These are phyloP conservation scores for Aureobasidium melanogenum DNA, from an alignment of 2,329 filamentous ascomycete species.

Conservation along the genomic window DNA sequence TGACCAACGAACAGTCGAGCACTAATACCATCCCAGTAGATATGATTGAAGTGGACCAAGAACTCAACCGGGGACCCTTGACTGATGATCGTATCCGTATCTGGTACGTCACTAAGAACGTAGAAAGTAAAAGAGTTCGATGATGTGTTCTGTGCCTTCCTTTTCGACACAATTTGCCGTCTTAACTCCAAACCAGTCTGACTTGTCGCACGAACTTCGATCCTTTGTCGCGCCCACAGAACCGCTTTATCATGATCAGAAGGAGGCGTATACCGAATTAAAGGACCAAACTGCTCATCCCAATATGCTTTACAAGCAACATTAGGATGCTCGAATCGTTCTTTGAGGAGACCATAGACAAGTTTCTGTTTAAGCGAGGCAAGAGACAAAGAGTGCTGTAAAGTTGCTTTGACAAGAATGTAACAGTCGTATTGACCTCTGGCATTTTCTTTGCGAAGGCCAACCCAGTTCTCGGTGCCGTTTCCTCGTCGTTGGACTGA, in stretches of 20 bases:
- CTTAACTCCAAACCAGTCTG: background rate
- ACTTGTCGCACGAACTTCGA: background rate
- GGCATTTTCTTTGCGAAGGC: background rate
- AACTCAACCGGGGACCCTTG: background rate
- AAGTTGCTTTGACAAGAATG: background rate
- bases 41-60: background rate
- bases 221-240: background rate
- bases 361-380: background rate
- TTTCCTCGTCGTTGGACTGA: background rate
- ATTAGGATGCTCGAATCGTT: background rate
- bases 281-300: background rate
- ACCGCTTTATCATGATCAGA: background rate
- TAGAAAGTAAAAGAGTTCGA: background rate
- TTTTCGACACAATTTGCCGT: background rate
- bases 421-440: background rate
- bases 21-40: constrained; percentile 2
- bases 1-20: background rate
- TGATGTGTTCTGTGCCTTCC: background rate
- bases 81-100: background rate
- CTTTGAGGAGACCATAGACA: background rate
- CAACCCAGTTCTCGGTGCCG: background rate
- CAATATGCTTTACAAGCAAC: background rate
- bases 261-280: background rate
- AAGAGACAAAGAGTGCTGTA: background rate
- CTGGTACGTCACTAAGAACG: background rate